Conservation (phyloP, 495 filamentous ascomycete species). For the Penicillium coprophilum region DNA sequence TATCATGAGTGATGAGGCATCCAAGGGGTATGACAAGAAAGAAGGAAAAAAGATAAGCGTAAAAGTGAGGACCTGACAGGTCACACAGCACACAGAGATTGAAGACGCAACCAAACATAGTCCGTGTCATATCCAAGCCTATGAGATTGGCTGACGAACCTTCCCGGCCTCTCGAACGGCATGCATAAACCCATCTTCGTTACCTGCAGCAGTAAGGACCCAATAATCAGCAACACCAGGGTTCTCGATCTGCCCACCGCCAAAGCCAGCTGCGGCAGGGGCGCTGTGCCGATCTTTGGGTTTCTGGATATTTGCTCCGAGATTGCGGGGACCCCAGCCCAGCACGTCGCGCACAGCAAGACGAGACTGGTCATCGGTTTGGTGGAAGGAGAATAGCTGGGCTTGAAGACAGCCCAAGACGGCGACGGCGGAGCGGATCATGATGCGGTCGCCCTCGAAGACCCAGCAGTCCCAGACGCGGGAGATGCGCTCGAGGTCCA, state of each 20-base stretch:
- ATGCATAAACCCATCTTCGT: constrained; percentile 69
- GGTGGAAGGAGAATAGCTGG: constrained; percentile 56
- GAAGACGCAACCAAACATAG: neutral
- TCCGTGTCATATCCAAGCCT: neutral
- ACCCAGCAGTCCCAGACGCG: constrained; percentile 93
- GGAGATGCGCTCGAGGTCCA: constrained; percentile 70
- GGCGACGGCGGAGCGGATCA: constrained; percentile 77
- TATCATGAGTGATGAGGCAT: constrained; percentile 2
- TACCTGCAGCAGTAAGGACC: constrained; percentile 46
- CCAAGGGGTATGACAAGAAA: neutral
- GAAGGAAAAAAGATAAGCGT: neutral
- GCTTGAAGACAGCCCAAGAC: constrained; percentile 62
- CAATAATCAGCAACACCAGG: constrained; percentile 46
- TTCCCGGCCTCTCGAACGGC: constrained; percentile 70
- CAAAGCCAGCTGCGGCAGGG: constrained; percentile 40
- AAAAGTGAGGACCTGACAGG: neutral
- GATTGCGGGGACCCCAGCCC: constrained; percentile 50
- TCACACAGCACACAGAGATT: neutral
- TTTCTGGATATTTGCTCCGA: constrained; percentile 33
- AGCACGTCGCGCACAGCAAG: constrained; percentile 44
- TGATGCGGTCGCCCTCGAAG: constrained; percentile 83
- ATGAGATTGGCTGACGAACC: constrained; percentile 38
- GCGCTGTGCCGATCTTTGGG: constrained; percentile 45
- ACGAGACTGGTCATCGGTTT: constrained; percentile 45
- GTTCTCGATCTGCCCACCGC: constrained; percentile 40